phyloP scores from a whole-genome alignment of 345 rosid species.

The Tarenaya hassleriana region DNA sequence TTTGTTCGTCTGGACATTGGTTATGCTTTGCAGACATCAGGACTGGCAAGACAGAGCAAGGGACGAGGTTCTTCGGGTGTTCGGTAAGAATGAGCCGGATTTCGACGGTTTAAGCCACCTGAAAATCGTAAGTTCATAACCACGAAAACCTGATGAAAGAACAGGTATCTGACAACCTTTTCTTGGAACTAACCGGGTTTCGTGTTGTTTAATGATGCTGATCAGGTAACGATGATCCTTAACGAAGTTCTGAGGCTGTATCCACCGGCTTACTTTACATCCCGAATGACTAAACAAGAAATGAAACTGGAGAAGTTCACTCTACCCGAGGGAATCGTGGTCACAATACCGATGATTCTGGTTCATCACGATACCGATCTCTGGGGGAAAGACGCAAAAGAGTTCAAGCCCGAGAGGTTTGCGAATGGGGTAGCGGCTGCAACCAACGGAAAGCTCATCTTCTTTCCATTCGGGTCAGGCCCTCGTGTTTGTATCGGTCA shows the following conservation, averaged over 20 bases:
- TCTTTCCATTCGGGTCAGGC: slow-evolving; percentile 22
- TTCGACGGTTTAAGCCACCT: slow-evolving; percentile 23
- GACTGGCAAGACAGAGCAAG: slow-evolving; percentile 39
- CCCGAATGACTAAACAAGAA: background rate
- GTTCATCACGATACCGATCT: background rate
- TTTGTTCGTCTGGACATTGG: slow-evolving; percentile 32
- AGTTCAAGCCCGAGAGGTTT: slow-evolving; percentile 11
- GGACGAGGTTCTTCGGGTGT: slow-evolving; percentile 29
- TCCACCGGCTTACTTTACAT: background rate
- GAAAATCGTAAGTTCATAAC: slow-evolving; percentile 13
- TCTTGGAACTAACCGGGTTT: background rate
- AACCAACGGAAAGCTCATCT: slow-evolving; percentile 16
- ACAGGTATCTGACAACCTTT: no score
- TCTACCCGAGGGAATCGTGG: background rate
- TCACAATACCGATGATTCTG: background rate
- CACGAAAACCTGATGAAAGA: background rate
- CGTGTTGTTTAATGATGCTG: background rate
- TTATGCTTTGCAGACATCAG: slow-evolving; percentile 33
- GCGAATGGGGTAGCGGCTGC: slow-evolving; percentile 18
- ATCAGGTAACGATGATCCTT: slow-evolving; percentile 1
- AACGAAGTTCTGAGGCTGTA: slow-evolving; percentile 1
- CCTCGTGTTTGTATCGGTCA: slow-evolving; percentile 29
- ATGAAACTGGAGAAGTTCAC: slow-evolving; percentile 1
- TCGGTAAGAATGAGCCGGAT: slow-evolving; percentile 21
- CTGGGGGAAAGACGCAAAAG: background rate